Percentiles rank a stretch among this genome's conserved stretches.
These are phyloP conservation scores for Trichophyton mentagrophytes DNA, from an alignment of 2,329 filamentous ascomycete species.

Conservation along the genomic window DNA sequence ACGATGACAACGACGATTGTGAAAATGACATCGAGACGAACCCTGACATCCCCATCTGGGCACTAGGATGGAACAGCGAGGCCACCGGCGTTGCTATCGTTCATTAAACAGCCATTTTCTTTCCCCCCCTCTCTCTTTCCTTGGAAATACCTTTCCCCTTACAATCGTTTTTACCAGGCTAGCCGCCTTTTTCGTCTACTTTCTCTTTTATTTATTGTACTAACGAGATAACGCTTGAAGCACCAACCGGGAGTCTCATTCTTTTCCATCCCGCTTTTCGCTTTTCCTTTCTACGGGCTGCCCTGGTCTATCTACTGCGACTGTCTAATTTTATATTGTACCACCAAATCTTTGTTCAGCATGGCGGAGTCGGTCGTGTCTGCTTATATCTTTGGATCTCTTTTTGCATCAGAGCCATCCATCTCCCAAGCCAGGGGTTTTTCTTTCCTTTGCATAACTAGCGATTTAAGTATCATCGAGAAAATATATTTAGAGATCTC, in stretches of 20 bases:
- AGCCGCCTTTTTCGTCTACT: no score
- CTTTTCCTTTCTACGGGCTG: not conserved
- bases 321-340: not conserved
- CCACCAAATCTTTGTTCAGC: not conserved
- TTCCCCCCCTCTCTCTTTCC: no score
- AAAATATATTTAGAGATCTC: not conserved
- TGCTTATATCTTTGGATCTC: not conserved
- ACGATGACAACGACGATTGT: slow-evolving; percentile 33
- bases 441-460: not conserved
- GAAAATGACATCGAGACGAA: slow-evolving; percentile 36
- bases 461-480: not conserved
- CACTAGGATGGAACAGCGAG: slow-evolving; percentile 33
- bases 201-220: no score
- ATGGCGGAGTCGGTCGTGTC: not conserved
- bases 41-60: slow-evolving; percentile 35
- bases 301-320: not conserved
- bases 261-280: not conserved
- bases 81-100: slow-evolving; percentile 23
- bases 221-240: slow-evolving; percentile 1
- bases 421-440: not conserved
- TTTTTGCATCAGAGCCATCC: not conserved
- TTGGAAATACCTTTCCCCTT: no score
- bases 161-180: no score
- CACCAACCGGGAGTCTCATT: not conserved
- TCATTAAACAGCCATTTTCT: slow-evolving; percentile 16